These are phyloP conservation scores for Helenozyma rhizophorensis DNA, from an alignment of 805 yeast genomes.

Conservation along the genomic window DNA sequence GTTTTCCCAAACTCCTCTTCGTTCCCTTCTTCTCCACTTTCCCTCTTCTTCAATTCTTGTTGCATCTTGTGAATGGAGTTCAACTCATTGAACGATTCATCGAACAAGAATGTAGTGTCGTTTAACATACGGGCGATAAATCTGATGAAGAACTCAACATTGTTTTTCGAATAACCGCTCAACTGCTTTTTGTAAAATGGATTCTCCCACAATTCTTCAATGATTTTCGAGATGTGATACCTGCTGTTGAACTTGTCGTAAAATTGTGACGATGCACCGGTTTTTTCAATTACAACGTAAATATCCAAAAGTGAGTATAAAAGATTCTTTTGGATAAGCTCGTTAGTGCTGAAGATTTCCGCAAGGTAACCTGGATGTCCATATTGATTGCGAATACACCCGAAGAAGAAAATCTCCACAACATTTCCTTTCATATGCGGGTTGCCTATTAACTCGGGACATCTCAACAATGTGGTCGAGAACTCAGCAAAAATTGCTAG, in stretches of 20 bases:
- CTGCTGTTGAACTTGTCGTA: slow-evolving; percentile 93
- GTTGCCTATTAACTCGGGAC: slow-evolving; percentile 81
- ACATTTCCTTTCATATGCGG: slow-evolving; percentile 89
- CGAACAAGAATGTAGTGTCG: slow-evolving; percentile 87
- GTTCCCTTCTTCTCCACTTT: slow-evolving; percentile 24
- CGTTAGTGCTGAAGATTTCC: slow-evolving; percentile 58
- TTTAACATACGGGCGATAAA: slow-evolving; percentile 93
- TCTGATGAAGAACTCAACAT: slow-evolving; percentile 82
- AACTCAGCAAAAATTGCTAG: slow-evolving; percentile 62
- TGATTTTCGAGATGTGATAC: slow-evolving; percentile 75
- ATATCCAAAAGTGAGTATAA: slow-evolving; percentile 82
- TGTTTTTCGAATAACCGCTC: slow-evolving; percentile 57
- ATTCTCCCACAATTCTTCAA: slow-evolving; percentile 80
- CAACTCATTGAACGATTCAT: slow-evolving; percentile 81
- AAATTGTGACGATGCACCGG: slow-evolving; percentile 92
- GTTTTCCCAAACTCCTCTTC: slow-evolving; percentile 47
- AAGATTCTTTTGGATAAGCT: slow-evolving; percentile 58
- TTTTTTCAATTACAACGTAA: slow-evolving; percentile 91
- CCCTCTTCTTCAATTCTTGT: slow-evolving; percentile 53
- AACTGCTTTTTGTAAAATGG: slow-evolving; percentile 66
- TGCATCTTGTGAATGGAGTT: slow-evolving; percentile 74
- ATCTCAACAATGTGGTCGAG: slow-evolving; percentile 69
- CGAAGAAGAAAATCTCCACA: slow-evolving; percentile 75
- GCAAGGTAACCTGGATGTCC: slow-evolving; percentile 75
- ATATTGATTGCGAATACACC: slow-evolving; percentile 52